Percentiles rank a stretch among this genome's conserved stretches.
Conservation (phyloP, 768 basidiomycete species). For the Melanogaster broomeanus region DNA sequence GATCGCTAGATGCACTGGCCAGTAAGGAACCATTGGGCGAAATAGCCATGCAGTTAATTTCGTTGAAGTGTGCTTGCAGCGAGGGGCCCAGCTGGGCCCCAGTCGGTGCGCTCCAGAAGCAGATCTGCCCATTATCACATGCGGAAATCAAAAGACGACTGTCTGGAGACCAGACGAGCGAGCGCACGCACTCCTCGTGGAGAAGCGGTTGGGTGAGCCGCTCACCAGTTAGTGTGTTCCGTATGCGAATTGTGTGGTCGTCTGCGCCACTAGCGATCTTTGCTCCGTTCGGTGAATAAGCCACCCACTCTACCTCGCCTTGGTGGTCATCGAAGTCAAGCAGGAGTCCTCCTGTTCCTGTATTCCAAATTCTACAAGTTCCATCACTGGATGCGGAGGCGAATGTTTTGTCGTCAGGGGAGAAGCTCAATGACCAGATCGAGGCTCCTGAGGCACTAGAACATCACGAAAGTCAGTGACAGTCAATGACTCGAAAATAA, state of each 20-base stretch:
- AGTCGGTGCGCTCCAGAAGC: not conserved
- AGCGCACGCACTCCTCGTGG: not conserved
- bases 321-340: not conserved
- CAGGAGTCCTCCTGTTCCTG: not conserved
- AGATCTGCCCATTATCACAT: not conserved
- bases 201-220: not conserved
- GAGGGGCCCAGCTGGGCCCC: not conserved
- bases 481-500: no score
- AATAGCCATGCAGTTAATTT: not conserved
- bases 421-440: slow-evolving; percentile 8
- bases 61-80: not conserved
- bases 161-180: not conserved
- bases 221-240: not conserved
- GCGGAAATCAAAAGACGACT: not conserved
- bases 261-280: slow-evolving; percentile 26
- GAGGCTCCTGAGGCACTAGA: no score
- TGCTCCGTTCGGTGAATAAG: slow-evolving; percentile 45
- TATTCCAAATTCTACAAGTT: not conserved
- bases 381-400: slow-evolving; percentile 4
- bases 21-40: not conserved
- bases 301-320: slow-evolving; percentile 17
- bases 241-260: slow-evolving; percentile 18
- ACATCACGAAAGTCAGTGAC: no score
- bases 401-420: slow-evolving; percentile 10
- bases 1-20: slow-evolving; percentile 9